Evolutionary conservation across 1,284 basidiomycete genomes (phyloP).

Genomic region (Agroathelia rolfsii): DNA sequence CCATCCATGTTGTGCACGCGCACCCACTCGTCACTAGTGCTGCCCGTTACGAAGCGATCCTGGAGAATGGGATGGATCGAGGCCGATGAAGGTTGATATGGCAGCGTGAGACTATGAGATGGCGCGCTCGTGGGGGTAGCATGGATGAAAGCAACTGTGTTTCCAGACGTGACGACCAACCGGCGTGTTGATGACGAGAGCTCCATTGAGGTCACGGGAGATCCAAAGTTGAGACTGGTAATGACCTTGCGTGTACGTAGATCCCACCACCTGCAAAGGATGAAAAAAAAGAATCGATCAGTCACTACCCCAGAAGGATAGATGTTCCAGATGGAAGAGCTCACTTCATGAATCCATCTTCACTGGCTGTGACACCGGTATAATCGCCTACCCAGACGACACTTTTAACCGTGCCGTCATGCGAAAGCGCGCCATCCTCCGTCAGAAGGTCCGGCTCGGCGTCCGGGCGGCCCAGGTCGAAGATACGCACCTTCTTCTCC

Average conservation of each 20-base stretch:
- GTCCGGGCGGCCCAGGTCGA: constrained; percentile 79
- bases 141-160: constrained; percentile 82
- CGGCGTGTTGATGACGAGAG: constrained; percentile 76
- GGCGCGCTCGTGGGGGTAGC: constrained; percentile 46
- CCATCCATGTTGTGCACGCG: constrained; percentile 89
- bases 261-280: constrained; percentile 84
- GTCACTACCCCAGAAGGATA: constrained; percentile 5
- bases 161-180: constrained; percentile 85
- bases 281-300: constrained; percentile 1
- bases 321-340: constrained; percentile 17
- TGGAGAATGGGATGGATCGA: constrained; percentile 85
- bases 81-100: constrained; percentile 83
- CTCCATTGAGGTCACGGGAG: constrained; percentile 91
- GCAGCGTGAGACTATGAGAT: constrained; percentile 60
- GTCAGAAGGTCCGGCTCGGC: constrained; percentile 77
- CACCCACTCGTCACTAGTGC: constrained; percentile 89
- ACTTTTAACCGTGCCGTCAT: constrained; percentile 87
- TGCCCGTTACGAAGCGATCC: constrained; percentile 92
- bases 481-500: constrained; percentile 95
- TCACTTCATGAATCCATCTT: constrained; percentile 86
- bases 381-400: constrained; percentile 88
- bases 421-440: constrained; percentile 50
- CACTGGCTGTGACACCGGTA: constrained; percentile 81
- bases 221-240: constrained; percentile 64
- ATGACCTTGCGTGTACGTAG: constrained; percentile 67